A percentile compares a stretch with the other conserved stretches of the same genome.
Conservation (phyloP, 2,329 filamentous ascomycete genomes). For the Domatiomyces globalis region DNA sequence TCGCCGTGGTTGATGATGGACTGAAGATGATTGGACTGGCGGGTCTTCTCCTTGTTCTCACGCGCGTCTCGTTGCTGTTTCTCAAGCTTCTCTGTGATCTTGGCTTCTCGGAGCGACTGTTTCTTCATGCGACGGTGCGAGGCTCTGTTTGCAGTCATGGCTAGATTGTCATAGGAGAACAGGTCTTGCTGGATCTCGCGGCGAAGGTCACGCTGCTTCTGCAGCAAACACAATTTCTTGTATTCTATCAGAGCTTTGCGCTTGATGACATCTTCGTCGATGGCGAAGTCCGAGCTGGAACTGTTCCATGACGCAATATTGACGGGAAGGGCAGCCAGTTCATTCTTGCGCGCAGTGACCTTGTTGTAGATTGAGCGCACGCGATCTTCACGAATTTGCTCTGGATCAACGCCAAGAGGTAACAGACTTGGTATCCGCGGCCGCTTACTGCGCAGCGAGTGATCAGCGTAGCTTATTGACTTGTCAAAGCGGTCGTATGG, state of each 20-base stretch:
- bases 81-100: conserved; percentile 96
- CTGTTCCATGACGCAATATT: conserved; percentile 82
- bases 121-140: conserved; percentile 93
- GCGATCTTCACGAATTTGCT: conserved; percentile 70
- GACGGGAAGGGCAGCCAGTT: conserved; percentile 69
- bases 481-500: conserved; percentile 48
- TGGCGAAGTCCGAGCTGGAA: conserved; percentile 51
- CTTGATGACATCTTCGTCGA: conserved; percentile 70
- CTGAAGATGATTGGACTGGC: conserved; percentile 80
- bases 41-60: conserved; percentile 94
- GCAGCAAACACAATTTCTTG: conserved; percentile 76
- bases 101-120: conserved; percentile 83
- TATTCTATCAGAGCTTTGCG: conserved; percentile 86
- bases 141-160: conserved; percentile 89
- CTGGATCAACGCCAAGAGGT: conserved; percentile 75
- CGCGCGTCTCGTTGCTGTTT: conserved; percentile 96
- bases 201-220: conserved; percentile 73
- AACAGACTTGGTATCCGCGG: conserved; percentile 76
- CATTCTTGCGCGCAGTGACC: conserved; percentile 68
- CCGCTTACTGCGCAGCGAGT: conserved; percentile 60
- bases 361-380: conserved; percentile 83
- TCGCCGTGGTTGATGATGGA: conserved; percentile 70
- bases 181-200: conserved; percentile 82
- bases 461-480: conserved; percentile 64
- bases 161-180: conserved; percentile 88